Evolutionary conservation across 768 basidiomycete species (phyloP).

Genomic region (Boletus subparvulus): DNA sequence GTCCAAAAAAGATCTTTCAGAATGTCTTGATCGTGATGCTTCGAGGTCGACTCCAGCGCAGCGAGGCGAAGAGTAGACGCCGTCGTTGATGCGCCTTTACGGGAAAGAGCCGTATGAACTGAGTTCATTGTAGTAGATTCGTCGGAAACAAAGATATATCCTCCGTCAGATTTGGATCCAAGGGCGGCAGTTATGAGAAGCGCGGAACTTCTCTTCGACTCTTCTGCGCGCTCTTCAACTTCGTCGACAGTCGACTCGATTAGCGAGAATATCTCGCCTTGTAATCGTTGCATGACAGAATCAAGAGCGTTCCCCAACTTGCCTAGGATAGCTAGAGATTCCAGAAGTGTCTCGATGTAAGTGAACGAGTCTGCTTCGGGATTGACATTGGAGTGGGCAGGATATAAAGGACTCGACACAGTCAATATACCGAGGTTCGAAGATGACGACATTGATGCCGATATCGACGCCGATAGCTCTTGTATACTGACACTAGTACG

Average conservation of each 20-base stretch:
- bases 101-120: slow-evolving; percentile 28
- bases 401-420: slow-evolving; percentile 19
- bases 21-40: slow-evolving; percentile 78
- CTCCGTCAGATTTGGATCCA: slow-evolving; percentile 47
- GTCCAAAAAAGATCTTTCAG: slow-evolving; percentile 96
- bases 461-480: slow-evolving; percentile 21
- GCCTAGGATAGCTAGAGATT: slow-evolving; percentile 89
- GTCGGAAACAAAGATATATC: slow-evolving; percentile 47
- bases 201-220: slow-evolving; percentile 53
- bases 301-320: slow-evolving; percentile 85
- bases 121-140: slow-evolving; percentile 15
- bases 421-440: slow-evolving; percentile 24
- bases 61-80: slow-evolving; percentile 63
- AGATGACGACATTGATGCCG: slow-evolving; percentile 24
- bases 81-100: slow-evolving; percentile 33
- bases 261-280: slow-evolving; percentile 78
- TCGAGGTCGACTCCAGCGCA: slow-evolving; percentile 70
- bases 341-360: slow-evolving; percentile 90
- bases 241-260: slow-evolving; percentile 89
- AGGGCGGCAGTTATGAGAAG: slow-evolving; percentile 36
- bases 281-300: slow-evolving; percentile 75
- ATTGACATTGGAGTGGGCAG: slow-evolving; percentile 43
- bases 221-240: slow-evolving; percentile 87
- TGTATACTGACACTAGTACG: slow-evolving; percentile 19
- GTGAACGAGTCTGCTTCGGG: slow-evolving; percentile 92